Conservation (phyloP, 768 basidiomycete species). For the Symmetrospora coprosmae region DNA sequence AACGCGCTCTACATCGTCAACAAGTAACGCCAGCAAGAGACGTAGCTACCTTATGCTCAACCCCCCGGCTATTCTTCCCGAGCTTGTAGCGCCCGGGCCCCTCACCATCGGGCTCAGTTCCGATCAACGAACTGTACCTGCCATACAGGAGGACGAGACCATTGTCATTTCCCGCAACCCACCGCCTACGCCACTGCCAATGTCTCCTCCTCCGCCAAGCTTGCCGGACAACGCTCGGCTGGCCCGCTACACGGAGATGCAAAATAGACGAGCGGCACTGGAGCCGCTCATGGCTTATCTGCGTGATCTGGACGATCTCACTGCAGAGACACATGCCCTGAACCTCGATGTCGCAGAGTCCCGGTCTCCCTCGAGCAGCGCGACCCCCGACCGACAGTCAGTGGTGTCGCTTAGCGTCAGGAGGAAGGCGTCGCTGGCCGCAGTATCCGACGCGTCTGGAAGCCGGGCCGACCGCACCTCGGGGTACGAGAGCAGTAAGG, state of each 20-base stretch:
- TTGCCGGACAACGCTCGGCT: not conserved
- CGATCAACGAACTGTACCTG: not conserved
- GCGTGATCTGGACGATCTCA: conserved; percentile 85
- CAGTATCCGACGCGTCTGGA: conserved; percentile 4
- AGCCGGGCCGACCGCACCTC: not conserved
- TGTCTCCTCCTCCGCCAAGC: too few relatives aligned
- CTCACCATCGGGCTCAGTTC: not conserved
- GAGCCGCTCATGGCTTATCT: conserved; percentile 91
- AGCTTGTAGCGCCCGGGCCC: conserved; percentile 7
- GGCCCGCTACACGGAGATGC: not conserved
- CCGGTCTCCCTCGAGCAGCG: not conserved
- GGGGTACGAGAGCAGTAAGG: not conserved
- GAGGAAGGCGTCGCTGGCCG: conserved; percentile 4
- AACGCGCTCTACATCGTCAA: too few relatives aligned
- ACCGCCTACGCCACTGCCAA: not conserved
- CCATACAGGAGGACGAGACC: not conserved
- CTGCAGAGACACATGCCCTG: conserved; percentile 40
- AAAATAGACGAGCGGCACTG: conserved; percentile 43
- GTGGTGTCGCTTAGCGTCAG: not conserved
- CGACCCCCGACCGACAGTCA: not conserved
- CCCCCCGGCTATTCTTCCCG: not conserved
- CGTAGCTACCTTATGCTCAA: conserved; percentile 17
- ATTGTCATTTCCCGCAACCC: not conserved
- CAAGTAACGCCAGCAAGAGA: too few relatives aligned
- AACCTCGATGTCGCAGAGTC: not conserved